phyloP scores from a whole-genome alignment of 2,329 filamentous ascomycete species.

The Dendryphion nanum region DNA sequence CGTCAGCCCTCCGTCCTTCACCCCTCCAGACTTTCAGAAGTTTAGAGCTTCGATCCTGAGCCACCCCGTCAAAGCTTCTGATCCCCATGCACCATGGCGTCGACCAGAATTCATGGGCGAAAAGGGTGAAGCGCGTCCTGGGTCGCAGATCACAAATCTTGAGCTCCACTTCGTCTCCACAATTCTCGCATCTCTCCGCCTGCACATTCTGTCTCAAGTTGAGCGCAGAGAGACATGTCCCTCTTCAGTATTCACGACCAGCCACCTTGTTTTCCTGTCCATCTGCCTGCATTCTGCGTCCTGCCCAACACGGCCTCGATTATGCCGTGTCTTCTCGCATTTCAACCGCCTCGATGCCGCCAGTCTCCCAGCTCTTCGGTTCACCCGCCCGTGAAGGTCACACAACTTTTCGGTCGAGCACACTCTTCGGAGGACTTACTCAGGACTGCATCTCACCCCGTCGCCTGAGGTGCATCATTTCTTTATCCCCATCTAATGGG shows the following conservation, averaged over 20 bases:
- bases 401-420: too few relatives aligned
- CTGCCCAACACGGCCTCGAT: constrained; percentile 6
- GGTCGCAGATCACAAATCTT: constrained; percentile 24
- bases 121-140: constrained; percentile 14
- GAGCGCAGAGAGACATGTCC: constrained; percentile 1
- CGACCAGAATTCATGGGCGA: constrained; percentile 8
- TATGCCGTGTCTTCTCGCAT: constrained; percentile 10
- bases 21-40: constrained; percentile 6
- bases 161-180: constrained; percentile 4
- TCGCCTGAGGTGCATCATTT: too few relatives aligned
- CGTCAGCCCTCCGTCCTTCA: constrained; percentile 21
- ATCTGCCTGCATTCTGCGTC: constrained; percentile 1
- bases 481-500: too few relatives aligned
- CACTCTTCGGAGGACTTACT: too few relatives aligned
- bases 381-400: constrained; percentile 14
- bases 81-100: constrained; percentile 21
- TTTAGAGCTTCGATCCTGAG: constrained; percentile 3
- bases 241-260: constrained; percentile 1
- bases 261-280: constrained; percentile 5
- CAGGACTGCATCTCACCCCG: too few relatives aligned
- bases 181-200: not conserved
- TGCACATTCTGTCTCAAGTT: constrained; percentile 7
- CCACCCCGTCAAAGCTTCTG: constrained; percentile 24
- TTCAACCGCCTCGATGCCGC: constrained; percentile 6
- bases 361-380: constrained; percentile 11